Conservation (phyloP, 75 land plant species). For the Sequoiadendron giganteum region DNA sequence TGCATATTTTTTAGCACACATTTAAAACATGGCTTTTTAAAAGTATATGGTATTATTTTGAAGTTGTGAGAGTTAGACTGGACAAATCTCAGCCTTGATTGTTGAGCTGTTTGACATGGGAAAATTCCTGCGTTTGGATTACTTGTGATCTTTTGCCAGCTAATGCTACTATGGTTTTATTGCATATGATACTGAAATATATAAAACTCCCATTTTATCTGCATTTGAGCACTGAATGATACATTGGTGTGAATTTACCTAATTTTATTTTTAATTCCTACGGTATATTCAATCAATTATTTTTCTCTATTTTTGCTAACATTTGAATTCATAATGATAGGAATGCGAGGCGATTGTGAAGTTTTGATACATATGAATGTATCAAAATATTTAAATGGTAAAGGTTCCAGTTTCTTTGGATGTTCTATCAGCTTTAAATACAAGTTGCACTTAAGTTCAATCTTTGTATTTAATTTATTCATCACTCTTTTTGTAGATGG, state of each 20-base stretch:
- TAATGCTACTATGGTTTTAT: too few relatives aligned
- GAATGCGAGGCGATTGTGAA: slow-evolving; percentile 24
- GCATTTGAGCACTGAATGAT: background rate
- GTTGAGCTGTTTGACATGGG: background rate
- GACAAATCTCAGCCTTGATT: too few relatives aligned
- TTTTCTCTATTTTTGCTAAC: background rate
- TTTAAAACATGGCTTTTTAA: background rate
- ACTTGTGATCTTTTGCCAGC: too few relatives aligned
- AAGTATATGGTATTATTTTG: background rate
- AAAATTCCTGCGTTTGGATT: too few relatives aligned
- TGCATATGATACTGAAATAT: too few relatives aligned
- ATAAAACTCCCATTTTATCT: background rate
- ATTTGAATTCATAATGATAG: slow-evolving; percentile 2
- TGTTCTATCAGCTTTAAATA: background rate
- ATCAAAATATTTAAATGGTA: slow-evolving; percentile 23
- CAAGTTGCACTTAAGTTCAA: background rate
- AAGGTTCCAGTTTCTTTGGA: slow-evolving; percentile 5
- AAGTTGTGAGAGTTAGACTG: background rate
- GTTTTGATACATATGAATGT: slow-evolving; percentile 40
- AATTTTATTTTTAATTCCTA: background rate
- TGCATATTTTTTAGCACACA: background rate
- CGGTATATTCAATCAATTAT: background rate
- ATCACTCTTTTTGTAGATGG: slow-evolving; percentile 48
- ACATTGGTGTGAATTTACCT: background rate
- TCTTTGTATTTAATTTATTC: background rate